Evolutionary conservation across 495 filamentous ascomycete genomes (phyloP), one percentile per base, ranked within the genome.

Genomic region (Haplographium delicatum): DNA sequence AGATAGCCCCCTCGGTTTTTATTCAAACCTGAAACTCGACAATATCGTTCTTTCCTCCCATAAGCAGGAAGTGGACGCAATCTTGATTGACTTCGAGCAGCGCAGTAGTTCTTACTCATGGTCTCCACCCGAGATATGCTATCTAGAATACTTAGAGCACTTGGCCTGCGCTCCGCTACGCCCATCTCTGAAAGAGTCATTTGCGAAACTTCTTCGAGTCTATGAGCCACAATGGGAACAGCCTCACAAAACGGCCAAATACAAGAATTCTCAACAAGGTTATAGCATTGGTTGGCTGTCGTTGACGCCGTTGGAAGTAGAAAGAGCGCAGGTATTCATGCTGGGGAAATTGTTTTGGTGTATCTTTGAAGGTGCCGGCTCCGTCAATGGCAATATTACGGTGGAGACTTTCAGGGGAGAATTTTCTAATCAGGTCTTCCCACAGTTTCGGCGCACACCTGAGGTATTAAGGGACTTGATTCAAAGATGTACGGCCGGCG

Each of bases 71-170:
- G 11, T 27, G 11, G 16, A 28, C 13, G 23, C 42, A 6, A 50
- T 76, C 51, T 69, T 78, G 67, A 62, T 75, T 4, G 74, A 78
- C 49, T 76, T 78, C 43, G 74, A 78, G 54, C 74, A 78, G 59
- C 65, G 74, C 35, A 70, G 73, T 5, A 68, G 73, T 18, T 75
- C 69, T 68, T 74, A 68, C 63, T 69, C 72, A 56, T 76, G 75
- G 57, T 64, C 68, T 2, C 64, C 73, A 0, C 74, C 74, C 2
- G 74, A 78, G 52, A 64, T 78, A 18, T 74, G 74, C 56, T 68
- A 71, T 13, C 53, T 75, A 22, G 72, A 74, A 47, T 53, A 30
- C 5, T 7, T 53, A 15, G 42, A 24, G 2, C 5, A 47, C 10
- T 23, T 53, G 20, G 25, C 23, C n/a, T 72, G 72, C 52, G 39